These are phyloP conservation scores for Aspergillus sclerotialis DNA, from an alignment of 2,329 filamentous ascomycete genomes.

Conservation along the genomic window DNA sequence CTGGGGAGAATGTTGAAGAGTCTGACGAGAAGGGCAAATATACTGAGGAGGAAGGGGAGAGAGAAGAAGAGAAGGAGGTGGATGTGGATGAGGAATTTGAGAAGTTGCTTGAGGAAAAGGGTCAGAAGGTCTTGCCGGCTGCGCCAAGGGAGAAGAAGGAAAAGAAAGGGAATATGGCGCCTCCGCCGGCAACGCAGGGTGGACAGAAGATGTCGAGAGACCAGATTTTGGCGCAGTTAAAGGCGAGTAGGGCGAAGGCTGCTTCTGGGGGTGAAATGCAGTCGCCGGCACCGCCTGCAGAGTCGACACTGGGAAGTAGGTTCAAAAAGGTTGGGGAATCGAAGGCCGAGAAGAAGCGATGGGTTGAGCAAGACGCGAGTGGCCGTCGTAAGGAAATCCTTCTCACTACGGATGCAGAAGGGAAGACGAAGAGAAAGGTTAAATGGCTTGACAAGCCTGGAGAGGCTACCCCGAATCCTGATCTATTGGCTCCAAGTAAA, in stretches of 20 bases:
- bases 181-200: slow-evolving; percentile 26
- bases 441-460: slow-evolving; percentile 43
- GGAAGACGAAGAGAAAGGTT: slow-evolving; percentile 56
- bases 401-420: slow-evolving; percentile 52
- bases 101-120: slow-evolving; percentile 32
- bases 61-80: slow-evolving; percentile 36
- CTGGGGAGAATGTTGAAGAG: slow-evolving; percentile 49
- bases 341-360: slow-evolving; percentile 43
- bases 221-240: slow-evolving; percentile 54
- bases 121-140: slow-evolving; percentile 21
- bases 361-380: slow-evolving; percentile 49
- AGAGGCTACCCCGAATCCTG: slow-evolving; percentile 14
- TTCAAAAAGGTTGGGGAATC: slow-evolving; percentile 48
- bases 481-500: slow-evolving; percentile 37
- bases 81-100: slow-evolving; percentile 59
- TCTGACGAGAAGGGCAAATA: slow-evolving; percentile 17
- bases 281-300: slow-evolving; percentile 37
- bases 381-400: slow-evolving; percentile 51
- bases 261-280: slow-evolving; percentile 31
- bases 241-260: slow-evolving; percentile 41
- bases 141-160: slow-evolving; percentile 34
- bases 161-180: slow-evolving; percentile 48
- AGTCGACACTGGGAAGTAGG: slow-evolving; percentile 46
- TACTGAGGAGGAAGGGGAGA: slow-evolving; percentile 19
- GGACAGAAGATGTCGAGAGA: slow-evolving; percentile 49